These are phyloP conservation scores for Xylaria scruposa DNA, from an alignment of 495 filamentous ascomycete species.

Conservation along the genomic window DNA sequence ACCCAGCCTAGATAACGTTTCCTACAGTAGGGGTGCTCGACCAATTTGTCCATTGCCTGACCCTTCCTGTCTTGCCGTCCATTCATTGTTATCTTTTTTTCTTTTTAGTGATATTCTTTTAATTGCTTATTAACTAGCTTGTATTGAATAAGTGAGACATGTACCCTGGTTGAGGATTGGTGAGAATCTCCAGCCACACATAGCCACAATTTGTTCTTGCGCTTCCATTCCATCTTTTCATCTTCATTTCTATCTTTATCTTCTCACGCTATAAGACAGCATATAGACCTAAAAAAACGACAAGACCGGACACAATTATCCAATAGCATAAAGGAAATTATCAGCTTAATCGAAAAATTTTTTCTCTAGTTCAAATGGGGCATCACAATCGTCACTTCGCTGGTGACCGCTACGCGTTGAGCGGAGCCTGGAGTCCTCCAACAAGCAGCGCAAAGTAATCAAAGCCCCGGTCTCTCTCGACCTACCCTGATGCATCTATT, in stretches of 20 bases:
- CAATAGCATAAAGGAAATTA: not conserved
- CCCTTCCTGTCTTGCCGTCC: too few relatives aligned
- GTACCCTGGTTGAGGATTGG: not conserved
- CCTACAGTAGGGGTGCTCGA: too few relatives aligned
- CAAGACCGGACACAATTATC: not conserved
- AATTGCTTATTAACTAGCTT: too few relatives aligned
- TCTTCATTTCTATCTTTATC: not conserved
- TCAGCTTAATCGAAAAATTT: not conserved
- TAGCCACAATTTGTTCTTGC: not conserved
- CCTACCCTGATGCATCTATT: not conserved
- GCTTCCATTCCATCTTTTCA: not conserved
- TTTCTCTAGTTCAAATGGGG: slow-evolving; percentile 15
- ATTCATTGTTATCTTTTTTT: too few relatives aligned
- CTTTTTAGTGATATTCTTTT: too few relatives aligned
- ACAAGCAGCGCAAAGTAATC: slow-evolving; percentile 44
- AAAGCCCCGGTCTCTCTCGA: not conserved
- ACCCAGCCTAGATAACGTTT: too few relatives aligned
- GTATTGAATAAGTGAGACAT: too few relatives aligned
- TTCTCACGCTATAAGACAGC: not conserved
- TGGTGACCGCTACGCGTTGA: slow-evolving; percentile 23
- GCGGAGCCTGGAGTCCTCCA: slow-evolving; percentile 39
- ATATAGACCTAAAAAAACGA: not conserved
- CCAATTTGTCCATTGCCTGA: too few relatives aligned
- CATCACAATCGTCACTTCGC: slow-evolving; percentile 28
- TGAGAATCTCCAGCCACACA: not conserved